Evolutionary conservation across 208 protist species (phyloP), one percentile per base, ranked within the genome.

Genomic region (Leishmania lainsoni): DNA sequence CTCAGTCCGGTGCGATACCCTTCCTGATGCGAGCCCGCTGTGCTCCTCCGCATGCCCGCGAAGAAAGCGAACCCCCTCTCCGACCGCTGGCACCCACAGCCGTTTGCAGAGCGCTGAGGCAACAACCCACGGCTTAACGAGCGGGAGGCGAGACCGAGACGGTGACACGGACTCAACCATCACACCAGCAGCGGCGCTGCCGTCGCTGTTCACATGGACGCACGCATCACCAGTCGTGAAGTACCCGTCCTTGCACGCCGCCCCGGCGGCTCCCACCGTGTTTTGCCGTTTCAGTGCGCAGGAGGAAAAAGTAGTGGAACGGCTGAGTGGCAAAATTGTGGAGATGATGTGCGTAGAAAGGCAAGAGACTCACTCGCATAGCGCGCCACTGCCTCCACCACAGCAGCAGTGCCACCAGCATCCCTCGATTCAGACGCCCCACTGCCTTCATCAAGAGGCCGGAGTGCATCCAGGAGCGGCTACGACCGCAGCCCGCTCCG

Each of bases 111-210:
- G 71, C n/a, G 14, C 29, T 3, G 71, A 45, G 49, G 20, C 49
- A 12, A n/a, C 71, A 22, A 6, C 29, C 1, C 71, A 54, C 29
- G 71, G 71, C 71, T 26, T 75, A 35, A 75, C 71, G 49, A 75
- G 71, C 71, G 51, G 71, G 6, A 75, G 71, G 59, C 48, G 51
- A 35, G 71, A 75, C 10, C 49, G n/a, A 54, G n/a, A 59, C 49
- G 48, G 49, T 59, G 71, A 75, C 49, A 59, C 49, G 59, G 71
- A 59, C 71, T 75, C 71, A 42, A n/a, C 45, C 16, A 45, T 45
- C 45, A 61, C 22, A 1, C 49, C 29, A 0, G 29, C 45, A 59
- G 71, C 6, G 12, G 5, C 3, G 49, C 59, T 39, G 45, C 48
- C n/a, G 3, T 59, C 51, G 26, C 51, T 75, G 12, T 61, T 26